Evolutionary conservation across 2,329 filamentous ascomycete genomes (phyloP).

Genomic region (Fusarium anguioides): DNA sequence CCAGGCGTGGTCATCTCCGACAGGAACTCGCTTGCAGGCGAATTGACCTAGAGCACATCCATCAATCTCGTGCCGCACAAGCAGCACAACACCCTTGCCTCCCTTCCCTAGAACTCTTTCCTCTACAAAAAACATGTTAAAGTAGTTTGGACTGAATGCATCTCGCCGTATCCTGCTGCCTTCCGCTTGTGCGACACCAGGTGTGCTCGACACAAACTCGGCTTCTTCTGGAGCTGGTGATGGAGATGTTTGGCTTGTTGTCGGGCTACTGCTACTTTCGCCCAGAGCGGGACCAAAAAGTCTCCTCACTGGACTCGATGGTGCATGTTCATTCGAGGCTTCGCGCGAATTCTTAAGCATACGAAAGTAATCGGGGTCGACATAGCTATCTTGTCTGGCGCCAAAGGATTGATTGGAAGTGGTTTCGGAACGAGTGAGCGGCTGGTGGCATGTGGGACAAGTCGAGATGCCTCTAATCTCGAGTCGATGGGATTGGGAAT

Average conservation of each 20-base stretch:
- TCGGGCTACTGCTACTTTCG: conserved; percentile 19
- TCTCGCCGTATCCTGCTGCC: conserved; percentile 82
- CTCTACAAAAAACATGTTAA: conserved; percentile 91
- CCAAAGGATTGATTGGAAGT: conserved; percentile 59
- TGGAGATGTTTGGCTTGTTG: conserved; percentile 26
- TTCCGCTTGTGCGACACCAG: conserved; percentile 59
- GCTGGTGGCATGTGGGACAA: conserved; percentile 92
- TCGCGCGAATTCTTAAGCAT: conserved; percentile 83
- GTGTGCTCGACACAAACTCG: conserved; percentile 66
- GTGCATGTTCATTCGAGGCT: conserved; percentile 58
- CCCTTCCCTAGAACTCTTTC: conserved; percentile 87
- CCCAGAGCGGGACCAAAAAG: conserved; percentile 59
- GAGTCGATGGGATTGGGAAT: conserved; percentile 84
- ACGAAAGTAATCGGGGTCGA: conserved; percentile 93
- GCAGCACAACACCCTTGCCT: conserved; percentile 91
- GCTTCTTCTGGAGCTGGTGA: conserved; percentile 45
- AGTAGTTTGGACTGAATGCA: conserved; percentile 93
- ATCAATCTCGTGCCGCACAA: conserved; percentile 94
- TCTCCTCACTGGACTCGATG: conserved; percentile 66
- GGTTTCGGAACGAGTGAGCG: conserved; percentile 60
- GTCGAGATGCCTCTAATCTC: conserved; percentile 81
- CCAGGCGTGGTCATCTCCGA: conserved; percentile 95
- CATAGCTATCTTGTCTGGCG: conserved; percentile 71
- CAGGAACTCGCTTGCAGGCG: conserved; percentile 96
- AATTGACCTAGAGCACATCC: conserved; percentile 89